A percentile compares a stretch with the other conserved stretches of the same genome.
These are phyloP conservation scores for Neurospora sp. DNA, from an alignment of 495 filamentous ascomycete genomes.

Conservation along the genomic window DNA sequence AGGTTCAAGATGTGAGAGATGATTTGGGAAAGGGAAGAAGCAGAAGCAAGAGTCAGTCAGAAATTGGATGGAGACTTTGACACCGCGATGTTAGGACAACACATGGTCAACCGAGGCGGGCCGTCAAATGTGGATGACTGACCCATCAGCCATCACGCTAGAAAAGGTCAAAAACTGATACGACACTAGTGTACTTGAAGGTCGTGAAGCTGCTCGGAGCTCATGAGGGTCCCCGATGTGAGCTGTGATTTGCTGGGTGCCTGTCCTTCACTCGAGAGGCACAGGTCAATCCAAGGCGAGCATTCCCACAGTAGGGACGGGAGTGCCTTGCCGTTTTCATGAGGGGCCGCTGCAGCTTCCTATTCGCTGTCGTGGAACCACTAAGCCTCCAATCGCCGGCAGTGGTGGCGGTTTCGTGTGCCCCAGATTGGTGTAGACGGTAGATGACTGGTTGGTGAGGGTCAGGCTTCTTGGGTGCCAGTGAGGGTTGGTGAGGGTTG, in stretches of 20 bases:
- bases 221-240: background rate
- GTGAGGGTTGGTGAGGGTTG: background rate
- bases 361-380: constrained; percentile 23
- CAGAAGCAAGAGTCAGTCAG: background rate
- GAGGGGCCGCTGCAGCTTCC: constrained; percentile 14
- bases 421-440: background rate
- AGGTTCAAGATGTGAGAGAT: background rate
- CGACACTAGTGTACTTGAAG: background rate
- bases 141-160: background rate
- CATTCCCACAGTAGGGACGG: constrained; percentile 14
- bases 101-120: background rate
- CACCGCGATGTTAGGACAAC: background rate
- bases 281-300: constrained; percentile 7
- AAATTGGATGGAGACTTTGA: background rate
- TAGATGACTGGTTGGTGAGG: background rate
- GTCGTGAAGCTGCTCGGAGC: background rate
- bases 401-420: constrained; percentile 12
- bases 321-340: constrained; percentile 35
- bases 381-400: constrained; percentile 23
- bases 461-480: background rate
- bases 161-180: background rate
- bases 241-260: background rate
- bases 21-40: constrained; percentile 1
- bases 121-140: background rate
- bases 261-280: background rate